Conservation (phyloP, 78 protist species). For the Dictyostelium discoideum region dicty_2.7 NC_007091.3:1915001-1915500, state of each 20-base stretch:
- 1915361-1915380: conserved; percentile 10
- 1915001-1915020: background rate
- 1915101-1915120: background rate
- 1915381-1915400: background rate
- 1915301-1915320: background rate
- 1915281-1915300: background rate
- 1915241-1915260: background rate
- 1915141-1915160: conserved; percentile 6
- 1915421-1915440: background rate
- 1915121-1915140: conserved; percentile 5
- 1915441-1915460: background rate
- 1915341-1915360: background rate
- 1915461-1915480: background rate
- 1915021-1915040: background rate
- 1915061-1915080: background rate
- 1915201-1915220: conserved; percentile 1
- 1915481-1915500: background rate
- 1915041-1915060: background rate
- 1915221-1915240: background rate
- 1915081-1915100: background rate
- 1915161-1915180: conserved; percentile 15
- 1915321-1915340: background rate
- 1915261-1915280: background rate
- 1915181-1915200: background rate
- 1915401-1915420: background rate